Evolutionary conservation across 306 rosid species (phyloP), one percentile per base, ranked within the genome.

Genomic region (Citrullus mucosospermus): DNA sequence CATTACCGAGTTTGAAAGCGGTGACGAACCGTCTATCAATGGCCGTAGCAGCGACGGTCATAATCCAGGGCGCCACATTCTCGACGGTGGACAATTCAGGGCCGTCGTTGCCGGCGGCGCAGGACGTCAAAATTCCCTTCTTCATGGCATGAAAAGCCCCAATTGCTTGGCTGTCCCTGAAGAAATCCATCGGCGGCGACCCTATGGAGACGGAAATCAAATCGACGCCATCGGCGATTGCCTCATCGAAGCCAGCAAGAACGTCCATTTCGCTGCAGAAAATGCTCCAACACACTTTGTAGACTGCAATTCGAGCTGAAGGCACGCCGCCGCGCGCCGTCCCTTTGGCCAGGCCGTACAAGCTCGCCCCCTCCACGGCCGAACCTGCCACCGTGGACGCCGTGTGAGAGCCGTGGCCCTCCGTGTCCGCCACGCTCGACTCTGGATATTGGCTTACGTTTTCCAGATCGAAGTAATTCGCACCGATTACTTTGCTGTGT

Each of bases 271-370:
- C 98, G 25, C 78, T 81, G 83, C 97, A 93, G 9, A 88, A 87
- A 1, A 0, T 0, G 14, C 3, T 34, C 96, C 98, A 92, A 77
- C 98, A 93, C 10, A 92, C 98, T 81, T 92, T 94, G 90, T 93
- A 92, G 66, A 88, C 67, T 1, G 96, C 96, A 0, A 92, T 54
- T 16, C 97, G 91, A 2, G 96, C 91, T 0, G 91, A 81, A 0
- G 97, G 92, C 43, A 88, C 94, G 8, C 97, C 98, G 0, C 96
- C 97, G 0, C 94, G 93, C 4, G 97, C 96, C 0, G 88, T 94
- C 77, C 98, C 98, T 83, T 80, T 51, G 9, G 88, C 96, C 3
- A 94, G 10, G 39, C 94, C 93, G 17, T 81, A 92, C 4, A 94
- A 71, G 65, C 93, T 94, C 8, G 98, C 94, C 0, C 79, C 88